phyloP scores from a whole-genome alignment of 495 filamentous ascomycete species.

The Aspergillus sclerotioniger region DNA sequence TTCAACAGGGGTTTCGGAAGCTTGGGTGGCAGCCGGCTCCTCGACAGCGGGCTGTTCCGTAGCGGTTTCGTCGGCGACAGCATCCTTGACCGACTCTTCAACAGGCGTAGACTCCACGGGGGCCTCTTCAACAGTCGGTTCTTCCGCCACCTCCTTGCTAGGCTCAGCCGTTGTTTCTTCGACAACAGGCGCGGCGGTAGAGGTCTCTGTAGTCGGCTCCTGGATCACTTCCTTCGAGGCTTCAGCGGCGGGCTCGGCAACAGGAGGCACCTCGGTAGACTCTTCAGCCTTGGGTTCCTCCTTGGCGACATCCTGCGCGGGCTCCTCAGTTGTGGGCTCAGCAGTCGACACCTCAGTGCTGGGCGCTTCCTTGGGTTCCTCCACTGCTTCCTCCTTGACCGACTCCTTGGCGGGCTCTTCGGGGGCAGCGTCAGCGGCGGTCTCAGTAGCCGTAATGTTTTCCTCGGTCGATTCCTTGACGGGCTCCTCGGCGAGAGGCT shows the following conservation, averaged over 20 bases:
- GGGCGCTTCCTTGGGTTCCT: constrained; percentile 1
- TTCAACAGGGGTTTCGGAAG: not conserved
- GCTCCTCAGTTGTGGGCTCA: constrained; percentile 1
- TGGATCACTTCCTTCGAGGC: constrained; percentile 1
- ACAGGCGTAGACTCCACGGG: not conserved
- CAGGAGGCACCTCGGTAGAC: constrained; percentile 2
- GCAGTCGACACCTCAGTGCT: constrained; percentile 2
- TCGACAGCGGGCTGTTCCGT: constrained; percentile 4
- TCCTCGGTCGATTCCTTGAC: constrained; percentile 15
- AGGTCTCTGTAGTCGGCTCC: not conserved
- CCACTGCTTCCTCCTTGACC: not conserved
- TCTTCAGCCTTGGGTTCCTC: constrained; percentile 6
- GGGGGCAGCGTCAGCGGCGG: not conserved
- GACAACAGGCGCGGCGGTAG: constrained; percentile 3
- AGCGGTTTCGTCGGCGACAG: not conserved
- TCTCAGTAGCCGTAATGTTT: constrained; percentile 10
- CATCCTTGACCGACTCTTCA: not conserved
- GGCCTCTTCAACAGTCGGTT: not conserved
- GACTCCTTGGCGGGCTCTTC: constrained; percentile 15
- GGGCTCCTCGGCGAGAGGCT: constrained; percentile 9
- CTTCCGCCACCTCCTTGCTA: not conserved
- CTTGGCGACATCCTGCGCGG: not conserved
- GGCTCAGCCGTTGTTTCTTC: constrained; percentile 6
- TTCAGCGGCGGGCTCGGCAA: constrained; percentile 6
- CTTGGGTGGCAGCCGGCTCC: constrained; percentile 3